A percentile compares a stretch with the other conserved stretches of the same genome.
These are phyloP conservation scores for Fistulinella prunicolor DNA, from an alignment of 768 basidiomycete genomes.

Conservation along the genomic window DNA sequence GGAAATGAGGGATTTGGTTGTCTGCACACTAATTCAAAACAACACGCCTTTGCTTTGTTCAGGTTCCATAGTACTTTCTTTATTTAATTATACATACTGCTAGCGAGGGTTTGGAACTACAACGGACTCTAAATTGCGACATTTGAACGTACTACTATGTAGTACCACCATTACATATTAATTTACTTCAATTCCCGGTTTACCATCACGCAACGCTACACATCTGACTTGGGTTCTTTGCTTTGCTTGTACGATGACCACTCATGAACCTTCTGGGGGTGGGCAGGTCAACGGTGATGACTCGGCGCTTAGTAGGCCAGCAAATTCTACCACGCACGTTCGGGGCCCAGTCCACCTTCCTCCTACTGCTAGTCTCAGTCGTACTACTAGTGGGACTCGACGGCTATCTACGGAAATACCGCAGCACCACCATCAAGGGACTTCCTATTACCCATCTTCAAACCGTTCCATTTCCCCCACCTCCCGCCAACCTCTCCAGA, in stretches of 20 bases:
- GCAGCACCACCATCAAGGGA: constrained; percentile 60
- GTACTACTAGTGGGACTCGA: constrained; percentile 41
- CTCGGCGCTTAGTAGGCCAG: constrained; percentile 8
- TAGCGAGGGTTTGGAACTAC: too few relatives aligned
- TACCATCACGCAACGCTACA: too few relatives aligned
- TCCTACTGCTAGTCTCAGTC: constrained; percentile 40
- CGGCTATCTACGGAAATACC: constrained; percentile 59
- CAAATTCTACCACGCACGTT: constrained; percentile 36
- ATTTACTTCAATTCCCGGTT: too few relatives aligned
- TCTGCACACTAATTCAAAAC: not conserved
- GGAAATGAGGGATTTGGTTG: constrained; percentile 40
- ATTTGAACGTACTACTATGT: too few relatives aligned
- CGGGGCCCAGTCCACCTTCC: constrained; percentile 32
- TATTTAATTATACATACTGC: constrained; percentile 1
- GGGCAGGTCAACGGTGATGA: constrained; percentile 31
- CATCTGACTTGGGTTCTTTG: too few relatives aligned
- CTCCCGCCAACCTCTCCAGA: constrained; percentile 40
- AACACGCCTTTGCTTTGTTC: constrained; percentile 4
- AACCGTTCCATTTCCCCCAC: constrained; percentile 45
- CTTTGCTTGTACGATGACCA: too few relatives aligned
- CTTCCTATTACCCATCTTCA: constrained; percentile 56
- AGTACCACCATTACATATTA: too few relatives aligned
- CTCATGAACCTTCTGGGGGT: too few relatives aligned
- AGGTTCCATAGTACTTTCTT: constrained; percentile 18
- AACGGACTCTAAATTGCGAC: too few relatives aligned